Evolutionary conservation across 2,329 filamentous ascomycete genomes (phyloP).

Genomic region (Stachybotrys chlorohalonatus): DNA sequence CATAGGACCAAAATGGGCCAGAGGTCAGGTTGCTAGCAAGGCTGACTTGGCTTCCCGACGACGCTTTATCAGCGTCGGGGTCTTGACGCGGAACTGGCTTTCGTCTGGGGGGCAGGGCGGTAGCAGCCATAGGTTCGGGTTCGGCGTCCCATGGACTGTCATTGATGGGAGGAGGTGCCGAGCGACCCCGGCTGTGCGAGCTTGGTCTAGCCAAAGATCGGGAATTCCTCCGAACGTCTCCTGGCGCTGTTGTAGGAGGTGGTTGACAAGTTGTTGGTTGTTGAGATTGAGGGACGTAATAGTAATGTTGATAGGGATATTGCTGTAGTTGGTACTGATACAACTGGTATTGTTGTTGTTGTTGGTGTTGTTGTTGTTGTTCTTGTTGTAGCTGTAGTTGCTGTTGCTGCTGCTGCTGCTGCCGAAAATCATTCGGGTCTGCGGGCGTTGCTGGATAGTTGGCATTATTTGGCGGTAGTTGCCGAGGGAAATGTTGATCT

Average conservation of each 20-base stretch:
- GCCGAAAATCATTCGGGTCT: constrained; percentile 4
- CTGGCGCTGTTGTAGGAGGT: constrained; percentile 1
- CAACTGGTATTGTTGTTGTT: not conserved
- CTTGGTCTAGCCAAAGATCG: constrained; percentile 12
- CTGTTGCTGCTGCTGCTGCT: constrained; percentile 5
- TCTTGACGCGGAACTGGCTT: constrained; percentile 11
- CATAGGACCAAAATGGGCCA: not conserved
- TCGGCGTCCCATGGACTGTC: constrained; percentile 37
- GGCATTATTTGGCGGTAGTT: constrained; percentile 33
- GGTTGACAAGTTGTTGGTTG: constrained; percentile 1
- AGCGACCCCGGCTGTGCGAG: constrained; percentile 35
- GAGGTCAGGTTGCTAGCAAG: not conserved
- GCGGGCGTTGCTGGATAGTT: constrained; percentile 26
- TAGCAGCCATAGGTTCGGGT: constrained; percentile 16
- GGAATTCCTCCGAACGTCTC: constrained; percentile 7
- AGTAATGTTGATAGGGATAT: not conserved
- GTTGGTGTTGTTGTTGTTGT: constrained; percentile 6
- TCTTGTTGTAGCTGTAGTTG: constrained; percentile 1
- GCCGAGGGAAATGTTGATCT: constrained; percentile 32
- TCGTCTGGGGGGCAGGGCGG: constrained; percentile 12
- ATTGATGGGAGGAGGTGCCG: constrained; percentile 38
- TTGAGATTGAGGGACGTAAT: not conserved
- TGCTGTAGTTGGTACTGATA: constrained; percentile 1
- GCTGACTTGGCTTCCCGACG: not conserved
- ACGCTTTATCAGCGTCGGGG: not conserved